phyloP scores from a whole-genome alignment of 257 asterid genomes.

The Solanum arcanum region DNA sequence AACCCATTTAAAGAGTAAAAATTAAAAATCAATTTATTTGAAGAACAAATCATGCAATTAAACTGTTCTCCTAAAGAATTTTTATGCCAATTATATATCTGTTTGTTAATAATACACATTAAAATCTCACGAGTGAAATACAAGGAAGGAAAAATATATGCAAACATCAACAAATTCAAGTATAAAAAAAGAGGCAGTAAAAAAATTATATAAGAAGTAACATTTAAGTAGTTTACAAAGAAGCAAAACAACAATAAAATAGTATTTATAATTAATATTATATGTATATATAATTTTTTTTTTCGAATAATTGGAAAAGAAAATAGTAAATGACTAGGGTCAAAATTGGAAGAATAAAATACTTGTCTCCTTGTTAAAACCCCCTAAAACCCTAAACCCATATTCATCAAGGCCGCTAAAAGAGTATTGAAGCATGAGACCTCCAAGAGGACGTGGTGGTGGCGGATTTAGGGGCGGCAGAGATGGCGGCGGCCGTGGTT shows the following conservation, averaged over 20 bases:
- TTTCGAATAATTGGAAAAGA: neutral
- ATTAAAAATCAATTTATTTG: too few relatives aligned
- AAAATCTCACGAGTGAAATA: neutral
- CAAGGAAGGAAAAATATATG: too few relatives aligned
- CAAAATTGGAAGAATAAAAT: neutral
- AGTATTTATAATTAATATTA: too few relatives aligned
- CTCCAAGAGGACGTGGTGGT: conserved; percentile 94
- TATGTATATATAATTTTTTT: too few relatives aligned
- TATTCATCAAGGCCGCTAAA: neutral
- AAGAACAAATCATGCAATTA: neutral
- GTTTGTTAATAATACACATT: neutral
- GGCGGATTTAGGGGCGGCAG: conserved; percentile 69
- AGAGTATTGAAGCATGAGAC: conserved; percentile 35
- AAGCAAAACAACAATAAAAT: too few relatives aligned
- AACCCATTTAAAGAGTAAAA: neutral
- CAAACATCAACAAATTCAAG: too few relatives aligned
- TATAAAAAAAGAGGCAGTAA: too few relatives aligned
- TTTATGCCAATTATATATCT: neutral
- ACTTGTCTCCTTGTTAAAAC: neutral
- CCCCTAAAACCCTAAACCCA: conserved; percentile 19
- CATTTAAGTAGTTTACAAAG: too few relatives aligned
- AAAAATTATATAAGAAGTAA: too few relatives aligned
- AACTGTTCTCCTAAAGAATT: too few relatives aligned
- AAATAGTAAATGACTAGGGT: neutral
- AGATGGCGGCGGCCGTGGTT: conserved; percentile 44